A percentile compares a stretch with the other conserved stretches of the same genome.
Evolutionary conservation across 257 asterid species (phyloP).

Genomic region (Striga asiatica): DNA sequence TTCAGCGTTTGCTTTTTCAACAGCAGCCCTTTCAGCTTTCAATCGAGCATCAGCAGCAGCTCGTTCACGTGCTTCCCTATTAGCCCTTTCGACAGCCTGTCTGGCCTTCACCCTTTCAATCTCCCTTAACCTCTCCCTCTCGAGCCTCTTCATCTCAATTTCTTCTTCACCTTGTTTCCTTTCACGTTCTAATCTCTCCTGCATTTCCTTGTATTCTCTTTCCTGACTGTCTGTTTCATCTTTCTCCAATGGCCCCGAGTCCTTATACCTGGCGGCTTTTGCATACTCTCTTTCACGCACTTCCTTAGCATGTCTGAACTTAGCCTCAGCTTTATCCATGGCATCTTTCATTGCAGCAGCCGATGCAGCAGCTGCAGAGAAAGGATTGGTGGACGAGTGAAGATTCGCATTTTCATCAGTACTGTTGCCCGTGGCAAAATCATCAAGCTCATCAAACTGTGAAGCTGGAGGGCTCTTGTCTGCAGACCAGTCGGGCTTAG

Average conservation of each 20-base stretch:
- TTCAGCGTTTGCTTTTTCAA: slow-evolving; percentile 63
- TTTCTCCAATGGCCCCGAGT: slow-evolving; percentile 37
- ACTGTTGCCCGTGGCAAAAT: slow-evolving; percentile 61
- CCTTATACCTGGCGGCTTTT: slow-evolving; percentile 71
- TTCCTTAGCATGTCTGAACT: slow-evolving; percentile 93
- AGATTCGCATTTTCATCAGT: slow-evolving; percentile 37
- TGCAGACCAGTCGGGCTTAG: slow-evolving; percentile 35
- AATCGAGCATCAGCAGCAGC: slow-evolving; percentile 57
- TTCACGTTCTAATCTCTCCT: slow-evolving; percentile 65
- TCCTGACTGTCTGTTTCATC: slow-evolving; percentile 58
- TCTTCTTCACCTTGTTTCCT: slow-evolving; percentile 77
- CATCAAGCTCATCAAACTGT: slow-evolving; percentile 84
- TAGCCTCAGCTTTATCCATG: slow-evolving; percentile 97
- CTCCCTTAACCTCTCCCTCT: slow-evolving; percentile 62
- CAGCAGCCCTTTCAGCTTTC: slow-evolving; percentile 71
- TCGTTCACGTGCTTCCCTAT: slow-evolving; percentile 90
- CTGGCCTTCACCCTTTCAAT: slow-evolving; percentile 70
- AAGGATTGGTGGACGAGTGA: slow-evolving; percentile 47
- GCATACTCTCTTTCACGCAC: slow-evolving; percentile 86
- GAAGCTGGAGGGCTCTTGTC: slow-evolving; percentile 54
- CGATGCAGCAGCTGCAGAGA: slow-evolving; percentile 86
- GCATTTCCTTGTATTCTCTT: slow-evolving; percentile 57
- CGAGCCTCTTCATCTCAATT: slow-evolving; percentile 68
- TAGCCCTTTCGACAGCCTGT: slow-evolving; percentile 92
- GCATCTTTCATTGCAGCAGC: slow-evolving; percentile 99